These are phyloP conservation scores for Starmerella stigmatis DNA, from an alignment of 805 yeast species.

Conservation along the genomic window DNA sequence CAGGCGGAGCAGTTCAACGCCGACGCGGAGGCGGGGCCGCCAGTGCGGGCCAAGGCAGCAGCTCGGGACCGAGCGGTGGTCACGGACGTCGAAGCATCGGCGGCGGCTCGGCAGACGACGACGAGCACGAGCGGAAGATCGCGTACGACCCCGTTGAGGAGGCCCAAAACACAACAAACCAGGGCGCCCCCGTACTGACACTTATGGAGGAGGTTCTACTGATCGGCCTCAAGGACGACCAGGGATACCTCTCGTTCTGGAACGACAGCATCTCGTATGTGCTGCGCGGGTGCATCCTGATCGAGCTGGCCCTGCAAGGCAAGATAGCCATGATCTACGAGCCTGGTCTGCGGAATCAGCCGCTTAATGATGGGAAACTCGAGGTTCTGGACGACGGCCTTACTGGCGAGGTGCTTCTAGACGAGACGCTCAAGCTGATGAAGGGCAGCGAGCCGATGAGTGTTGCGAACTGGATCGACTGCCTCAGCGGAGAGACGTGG, in stretches of 20 bases:
- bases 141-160: constrained; percentile 60
- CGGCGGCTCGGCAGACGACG: constrained; percentile 1
- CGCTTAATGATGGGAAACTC: constrained; percentile 73
- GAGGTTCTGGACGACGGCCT: constrained; percentile 77
- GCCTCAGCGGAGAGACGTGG: constrained; percentile 92
- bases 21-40: constrained; percentile 22
- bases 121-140: constrained; percentile 24
- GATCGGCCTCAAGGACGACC: constrained; percentile 88
- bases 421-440: constrained; percentile 86
- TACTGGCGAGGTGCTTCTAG: constrained; percentile 91
- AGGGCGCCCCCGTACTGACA: constrained; percentile 58
- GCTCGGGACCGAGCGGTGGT: neutral
- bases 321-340: constrained; percentile 83
- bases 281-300: constrained; percentile 80
- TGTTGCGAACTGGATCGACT: constrained; percentile 86
- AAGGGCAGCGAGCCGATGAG: constrained; percentile 62
- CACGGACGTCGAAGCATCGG: neutral
- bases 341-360: constrained; percentile 81
- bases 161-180: constrained; percentile 36
- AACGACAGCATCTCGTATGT: constrained; percentile 96
- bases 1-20: constrained; percentile 24
- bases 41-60: neutral
- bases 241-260: constrained; percentile 96
- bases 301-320: constrained; percentile 86
- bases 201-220: constrained; percentile 93